Base-by-base conservation (phyloP, 139 green algal species). In the Chlamydomonas sp. region DNA sequence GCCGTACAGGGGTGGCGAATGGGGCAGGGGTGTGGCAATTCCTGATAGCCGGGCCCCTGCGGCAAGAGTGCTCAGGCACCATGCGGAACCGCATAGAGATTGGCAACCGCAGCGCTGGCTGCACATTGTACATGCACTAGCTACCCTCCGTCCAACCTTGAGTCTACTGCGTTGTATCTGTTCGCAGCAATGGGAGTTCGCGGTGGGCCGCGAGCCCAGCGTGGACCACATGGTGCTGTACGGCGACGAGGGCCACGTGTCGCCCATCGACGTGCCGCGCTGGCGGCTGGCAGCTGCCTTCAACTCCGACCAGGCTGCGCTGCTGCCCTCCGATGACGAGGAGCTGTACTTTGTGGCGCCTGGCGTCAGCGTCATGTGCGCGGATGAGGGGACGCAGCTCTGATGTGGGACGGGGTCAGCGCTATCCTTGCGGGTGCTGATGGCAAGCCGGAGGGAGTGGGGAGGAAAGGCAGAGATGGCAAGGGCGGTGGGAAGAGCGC, bases 301-400 rank as follows among this genome's bases (percentile, higher is more conserved):
- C 69, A 85, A 78, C 68, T 63, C 17, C 16, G 31, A 78, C 5
- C 69, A 79, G 69, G 71, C 59, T 18, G 5, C 60, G 20, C 20
- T 80, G 82, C 82, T 86, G 71, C 69, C 82, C 20, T 31, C 71
- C 15, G 82, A 86, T 2, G 82, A 86, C 61, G 82, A 86, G 82
- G 82, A 86, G n/a, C 61, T 86, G 0, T 86, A 71, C 62, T 86
- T 74, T 31, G 71, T 79, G 61, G 82, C 82, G 67, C n/a, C 20
- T 10, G 82, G 82, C 7, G 72, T 86, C 20, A 64, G 20, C 2
- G 82, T 86, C 61, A 86, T 79, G 82, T 86, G 72, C 61, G 59
- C 14, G 61, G 82, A 12, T 10, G 59, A 63, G 72, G 59, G 18
- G 82, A 86, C 14, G 71, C 78, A 10, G 5, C 4, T 6, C 63